Percentiles rank a stretch among this genome's conserved stretches.
phyloP scores from a whole-genome alignment of 192 early-diverging fungal genomes.

The Mortierella hygrophila region DNA sequence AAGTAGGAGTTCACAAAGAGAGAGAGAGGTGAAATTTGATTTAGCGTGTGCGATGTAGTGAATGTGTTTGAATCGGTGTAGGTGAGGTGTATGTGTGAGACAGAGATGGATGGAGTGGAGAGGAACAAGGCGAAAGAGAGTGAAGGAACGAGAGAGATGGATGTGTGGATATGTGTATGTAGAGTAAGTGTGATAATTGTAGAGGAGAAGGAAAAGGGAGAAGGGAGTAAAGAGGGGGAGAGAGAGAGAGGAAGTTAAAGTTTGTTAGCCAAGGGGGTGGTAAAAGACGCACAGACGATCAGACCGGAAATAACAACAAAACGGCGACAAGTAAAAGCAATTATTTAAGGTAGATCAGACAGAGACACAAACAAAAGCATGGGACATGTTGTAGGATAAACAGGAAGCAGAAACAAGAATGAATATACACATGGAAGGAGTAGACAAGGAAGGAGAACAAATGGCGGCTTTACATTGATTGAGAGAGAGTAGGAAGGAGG shows the following conservation, averaged over 20 bases:
- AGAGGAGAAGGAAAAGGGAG: not conserved
- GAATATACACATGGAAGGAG: not conserved
- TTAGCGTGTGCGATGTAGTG: not conserved
- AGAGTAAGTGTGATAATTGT: not conserved
- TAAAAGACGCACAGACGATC: not conserved
- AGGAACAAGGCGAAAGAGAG: not conserved
- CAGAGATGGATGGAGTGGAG: not conserved
- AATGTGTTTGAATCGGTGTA: not conserved
- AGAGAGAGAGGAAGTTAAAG: not conserved
- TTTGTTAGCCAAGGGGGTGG: constrained; percentile 17
- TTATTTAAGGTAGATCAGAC: not conserved
- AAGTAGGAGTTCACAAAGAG: not conserved
- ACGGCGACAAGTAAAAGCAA: not conserved
- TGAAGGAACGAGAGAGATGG: constrained; percentile 8
- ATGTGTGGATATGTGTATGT: not conserved
- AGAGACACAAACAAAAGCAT: not conserved
- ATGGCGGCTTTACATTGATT: not conserved
- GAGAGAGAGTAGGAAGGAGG: not conserved
- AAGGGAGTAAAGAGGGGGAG: not conserved
- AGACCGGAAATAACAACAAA: too few species aligned
- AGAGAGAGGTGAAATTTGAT: not conserved
- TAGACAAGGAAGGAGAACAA: too few species aligned
- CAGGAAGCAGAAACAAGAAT: not conserved
- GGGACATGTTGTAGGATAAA: too few species aligned
- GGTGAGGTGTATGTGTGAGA: not conserved